A percentile compares a stretch with the other conserved stretches of the same genome.
These are phyloP conservation scores for Crotalaria pallida DNA, from an alignment of 306 rosid species.

Conservation along the genomic window DNA sequence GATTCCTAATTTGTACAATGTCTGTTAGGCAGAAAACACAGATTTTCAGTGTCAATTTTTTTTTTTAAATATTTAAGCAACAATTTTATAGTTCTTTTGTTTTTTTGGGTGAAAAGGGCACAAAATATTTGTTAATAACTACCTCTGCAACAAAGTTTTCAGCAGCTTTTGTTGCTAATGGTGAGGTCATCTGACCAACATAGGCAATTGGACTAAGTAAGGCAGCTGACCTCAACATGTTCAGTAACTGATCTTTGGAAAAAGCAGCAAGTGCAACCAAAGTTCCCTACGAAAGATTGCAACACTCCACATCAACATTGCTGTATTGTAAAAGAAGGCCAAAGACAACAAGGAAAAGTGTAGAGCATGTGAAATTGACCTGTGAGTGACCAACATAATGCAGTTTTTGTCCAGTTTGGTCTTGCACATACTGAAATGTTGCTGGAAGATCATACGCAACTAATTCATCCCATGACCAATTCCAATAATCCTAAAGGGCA, in stretches of 20 bases:
- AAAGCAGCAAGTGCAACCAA: slow-evolving; percentile 71
- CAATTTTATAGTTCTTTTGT: background rate
- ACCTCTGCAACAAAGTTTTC: slow-evolving; percentile 77
- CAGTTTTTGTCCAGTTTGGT: slow-evolving; percentile 67
- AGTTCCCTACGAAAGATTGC: slow-evolving; percentile 63
- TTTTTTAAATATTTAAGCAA: background rate
- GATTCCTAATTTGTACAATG: slow-evolving; percentile 51
- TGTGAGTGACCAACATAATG: slow-evolving; percentile 93
- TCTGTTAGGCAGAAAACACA: slow-evolving; percentile 38
- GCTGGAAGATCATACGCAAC: slow-evolving; percentile 89
- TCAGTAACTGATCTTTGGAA: slow-evolving; percentile 51
- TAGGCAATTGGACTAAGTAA: slow-evolving; percentile 88
- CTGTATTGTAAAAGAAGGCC: background rate
- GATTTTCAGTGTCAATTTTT: slow-evolving; percentile 17
- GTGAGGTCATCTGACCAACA: slow-evolving; percentile 68
- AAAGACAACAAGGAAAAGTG: background rate
- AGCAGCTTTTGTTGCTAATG: slow-evolving; percentile 64
- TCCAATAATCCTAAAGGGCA: slow-evolving; percentile 51
- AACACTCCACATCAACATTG: background rate
- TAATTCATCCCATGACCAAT: slow-evolving; percentile 99
- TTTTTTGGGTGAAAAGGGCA: background rate
- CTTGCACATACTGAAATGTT: slow-evolving; percentile 62
- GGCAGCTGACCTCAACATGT: slow-evolving; percentile 69
- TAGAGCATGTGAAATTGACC: slow-evolving; percentile 36
- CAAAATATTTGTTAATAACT: background rate